Evolutionary conservation across 2,329 filamentous ascomycete species (phyloP), one percentile per base, ranked within the genome.

Genomic region (Penicillium vulpinum): DNA sequence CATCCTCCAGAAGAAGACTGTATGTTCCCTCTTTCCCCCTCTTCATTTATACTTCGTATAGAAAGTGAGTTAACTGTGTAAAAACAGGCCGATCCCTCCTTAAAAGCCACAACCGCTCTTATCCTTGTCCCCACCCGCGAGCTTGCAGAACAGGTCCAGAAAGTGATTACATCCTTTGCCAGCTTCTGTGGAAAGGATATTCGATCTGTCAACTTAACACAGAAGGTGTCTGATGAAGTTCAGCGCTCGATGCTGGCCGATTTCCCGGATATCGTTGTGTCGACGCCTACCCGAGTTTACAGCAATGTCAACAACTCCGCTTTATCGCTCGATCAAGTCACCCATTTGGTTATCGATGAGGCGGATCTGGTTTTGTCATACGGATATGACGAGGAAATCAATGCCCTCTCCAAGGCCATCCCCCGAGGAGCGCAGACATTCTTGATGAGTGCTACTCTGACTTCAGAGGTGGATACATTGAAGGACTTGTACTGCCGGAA

Each of bases 121-220:
- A 89, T 99, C 57, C 87, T 99, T 15, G 92, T 97, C 1, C 94
- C 94, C 2, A 97, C 94, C 4, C 88, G 91, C 74, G 94, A 99
- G 75, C 87, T 99, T 54, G 93, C 93, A 60, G 89, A 93, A 59
- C 94, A 99, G 75, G 91, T 97, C 46, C 85, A 87, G 65, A 92
- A 90, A 72, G 85, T 87, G 13, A 85, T 95, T 61, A 86, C 90
- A 60, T 82, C 86, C 10, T 89, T 97, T 67, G 84, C 91, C 11
- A 80, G 86, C 18, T 97, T 92, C 73, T 96, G 92, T 74, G 87
- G 88, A 38, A 92, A 95, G 72, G 88, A 93, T 59, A 81, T 97
- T 18, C 85, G 88, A 57, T 86, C 87, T 40, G 86, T 92, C 70
- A 97, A 97, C 72, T 81, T 99, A 53, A 93, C 92, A 21, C 89